A percentile compares a stretch with the other conserved stretches of the same genome.
Conservation (phyloP, 495 filamentous ascomycete genomes). For the Penicillium mononematosum region DNA sequence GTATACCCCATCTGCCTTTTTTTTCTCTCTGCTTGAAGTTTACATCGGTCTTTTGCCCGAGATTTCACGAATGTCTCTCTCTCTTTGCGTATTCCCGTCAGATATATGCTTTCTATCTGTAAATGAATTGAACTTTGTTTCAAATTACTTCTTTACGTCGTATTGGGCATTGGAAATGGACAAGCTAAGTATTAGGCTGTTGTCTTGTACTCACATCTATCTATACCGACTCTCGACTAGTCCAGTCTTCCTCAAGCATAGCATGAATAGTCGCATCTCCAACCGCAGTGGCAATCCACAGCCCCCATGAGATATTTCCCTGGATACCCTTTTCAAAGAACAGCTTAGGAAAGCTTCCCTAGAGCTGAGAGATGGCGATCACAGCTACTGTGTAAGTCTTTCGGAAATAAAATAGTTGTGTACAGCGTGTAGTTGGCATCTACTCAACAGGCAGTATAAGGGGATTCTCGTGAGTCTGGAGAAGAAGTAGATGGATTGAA, state of each 20-base stretch:
- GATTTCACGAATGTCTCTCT: not conserved
- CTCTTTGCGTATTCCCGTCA: conserved; percentile 7
- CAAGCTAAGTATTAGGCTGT: not conserved
- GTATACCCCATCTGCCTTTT: conserved; percentile 37
- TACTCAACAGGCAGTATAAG: no score
- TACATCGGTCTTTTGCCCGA: conserved; percentile 8
- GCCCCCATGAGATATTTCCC: not conserved
- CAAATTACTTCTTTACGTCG: not conserved
- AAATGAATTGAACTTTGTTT: conserved; percentile 6
- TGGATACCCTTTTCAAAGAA: not conserved
- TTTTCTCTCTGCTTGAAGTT: conserved; percentile 10
- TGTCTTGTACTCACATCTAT: not conserved
- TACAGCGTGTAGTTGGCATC: no score
- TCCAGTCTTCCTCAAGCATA: no score
- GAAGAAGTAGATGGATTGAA: conserved; percentile 10
- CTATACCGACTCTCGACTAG: not conserved
- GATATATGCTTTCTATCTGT: conserved; percentile 7
- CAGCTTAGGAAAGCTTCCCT: not conserved
- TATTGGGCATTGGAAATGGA: not conserved
- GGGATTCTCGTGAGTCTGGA: not conserved
- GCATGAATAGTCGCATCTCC: no score
- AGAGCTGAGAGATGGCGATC: no score
- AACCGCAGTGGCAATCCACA: not conserved
- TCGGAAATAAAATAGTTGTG: no score
- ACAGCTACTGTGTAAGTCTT: no score